Percentiles rank a stretch among this genome's conserved stretches.
These are phyloP conservation scores for Saccharomycopsis fermentans DNA, from an alignment of 805 yeast species.

Conservation along the genomic window DNA sequence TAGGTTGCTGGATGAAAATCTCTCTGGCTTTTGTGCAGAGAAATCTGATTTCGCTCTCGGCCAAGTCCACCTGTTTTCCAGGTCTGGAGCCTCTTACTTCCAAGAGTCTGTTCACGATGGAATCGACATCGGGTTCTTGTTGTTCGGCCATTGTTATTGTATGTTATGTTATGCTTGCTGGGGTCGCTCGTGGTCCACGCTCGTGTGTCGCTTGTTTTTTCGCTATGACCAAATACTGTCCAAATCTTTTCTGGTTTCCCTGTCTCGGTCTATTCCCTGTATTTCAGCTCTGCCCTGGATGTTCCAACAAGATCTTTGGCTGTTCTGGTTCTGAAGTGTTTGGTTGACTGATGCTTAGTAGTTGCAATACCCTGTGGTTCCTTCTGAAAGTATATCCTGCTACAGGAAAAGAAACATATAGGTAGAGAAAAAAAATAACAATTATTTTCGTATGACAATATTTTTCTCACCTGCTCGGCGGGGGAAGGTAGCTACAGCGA, in stretches of 20 bases:
- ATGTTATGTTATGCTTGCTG: too few species aligned
- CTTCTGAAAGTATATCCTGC: background rate
- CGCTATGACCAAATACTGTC: too few species aligned
- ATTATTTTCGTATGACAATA: background rate
- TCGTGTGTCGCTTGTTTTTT: background rate
- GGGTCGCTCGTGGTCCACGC: background rate
- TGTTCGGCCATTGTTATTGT: conserved; percentile 31
- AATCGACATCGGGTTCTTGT: conserved; percentile 88
- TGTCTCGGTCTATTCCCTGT: background rate
- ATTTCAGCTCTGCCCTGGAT: too few species aligned
- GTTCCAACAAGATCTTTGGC: too few species aligned
- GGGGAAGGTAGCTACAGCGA: background rate
- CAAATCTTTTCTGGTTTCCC: background rate
- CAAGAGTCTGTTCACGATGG: conserved; percentile 89
- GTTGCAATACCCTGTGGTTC: too few species aligned
- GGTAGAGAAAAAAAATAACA: background rate
- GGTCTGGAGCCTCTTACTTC: conserved; percentile 99
- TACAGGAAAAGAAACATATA: background rate
- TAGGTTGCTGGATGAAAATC: conserved; percentile 95
- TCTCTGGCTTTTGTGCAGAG: conserved; percentile 97
- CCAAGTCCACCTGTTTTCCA: conserved; percentile 89
- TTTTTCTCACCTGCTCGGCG: background rate
- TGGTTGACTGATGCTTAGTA: too few species aligned
- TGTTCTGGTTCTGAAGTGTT: too few species aligned
- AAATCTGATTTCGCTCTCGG: conserved; percentile 89